Percentiles rank a stretch among this genome's conserved stretches.
Conservation (phyloP, 2,329 filamentous ascomycete genomes). For the Coleophoma eucalyptorum region DNA sequence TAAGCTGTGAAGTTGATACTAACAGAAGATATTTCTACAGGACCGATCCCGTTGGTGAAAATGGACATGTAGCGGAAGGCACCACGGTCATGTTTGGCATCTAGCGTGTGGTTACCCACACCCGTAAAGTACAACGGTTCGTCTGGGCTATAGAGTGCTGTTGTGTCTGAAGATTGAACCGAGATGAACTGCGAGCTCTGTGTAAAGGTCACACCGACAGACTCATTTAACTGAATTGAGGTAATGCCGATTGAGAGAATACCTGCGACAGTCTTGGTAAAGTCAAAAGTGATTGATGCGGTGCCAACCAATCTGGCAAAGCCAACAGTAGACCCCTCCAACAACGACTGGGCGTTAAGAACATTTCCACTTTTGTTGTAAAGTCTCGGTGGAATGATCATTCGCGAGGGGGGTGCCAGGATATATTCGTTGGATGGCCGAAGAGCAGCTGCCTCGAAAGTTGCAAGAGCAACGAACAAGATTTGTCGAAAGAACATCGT, state of each 20-base stretch:
- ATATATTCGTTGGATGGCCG: conserved; percentile 16
- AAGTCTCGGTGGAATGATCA: conserved; percentile 6
- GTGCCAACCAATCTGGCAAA: conserved; percentile 2
- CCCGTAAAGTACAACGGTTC: conserved; percentile 41
- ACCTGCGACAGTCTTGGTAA: conserved; percentile 31
- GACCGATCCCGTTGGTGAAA: conserved; percentile 36
- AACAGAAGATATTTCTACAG: conserved; percentile 29
- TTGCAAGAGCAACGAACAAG: too few relatives aligned
- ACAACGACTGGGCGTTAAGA: not conserved
- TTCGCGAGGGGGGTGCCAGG: conserved; percentile 12
- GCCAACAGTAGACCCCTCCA: not conserved
- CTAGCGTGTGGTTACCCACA: conserved; percentile 33
- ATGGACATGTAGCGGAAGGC: conserved; percentile 42
- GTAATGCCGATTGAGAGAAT: conserved; percentile 26
- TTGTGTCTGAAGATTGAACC: conserved; percentile 37
- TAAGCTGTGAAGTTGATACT: conserved; percentile 39
- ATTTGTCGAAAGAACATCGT: too few relatives aligned
- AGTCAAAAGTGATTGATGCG: conserved; percentile 31
- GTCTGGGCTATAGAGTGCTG: conserved; percentile 38
- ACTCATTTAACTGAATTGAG: conserved; percentile 16
- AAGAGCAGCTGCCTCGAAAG: too few relatives aligned
- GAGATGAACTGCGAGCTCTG: conserved; percentile 41
- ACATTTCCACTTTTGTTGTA: not conserved
- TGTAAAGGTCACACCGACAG: conserved; percentile 30
- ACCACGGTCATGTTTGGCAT: conserved; percentile 35